Base-by-base conservation (phyloP, 345 rosid species). In the Orychophragmus violaceus region DNA sequence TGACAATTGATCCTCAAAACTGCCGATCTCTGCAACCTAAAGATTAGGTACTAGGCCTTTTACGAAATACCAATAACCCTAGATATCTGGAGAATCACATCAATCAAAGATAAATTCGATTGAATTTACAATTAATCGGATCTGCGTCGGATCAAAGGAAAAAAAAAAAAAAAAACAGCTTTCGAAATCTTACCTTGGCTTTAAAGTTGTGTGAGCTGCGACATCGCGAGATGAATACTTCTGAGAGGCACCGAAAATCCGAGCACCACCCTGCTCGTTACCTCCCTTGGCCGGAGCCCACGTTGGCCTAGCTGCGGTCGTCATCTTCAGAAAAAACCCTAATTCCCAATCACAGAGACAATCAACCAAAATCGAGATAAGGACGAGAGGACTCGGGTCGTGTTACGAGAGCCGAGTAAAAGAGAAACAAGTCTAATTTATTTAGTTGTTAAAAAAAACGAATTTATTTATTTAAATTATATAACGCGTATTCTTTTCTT, bases 221-320 rank as follows among this genome's bases (percentile, higher is more conserved):
- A 94, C 69, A 78, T 94, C 97, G 67, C 99, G 82, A 0, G 99
- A 94, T 0, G 99, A 94, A 73, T 85, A 90, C 79, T 94, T 94
- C 86, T 94, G 97, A 3, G 96, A 94, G 0, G 97, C 93, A n/a
- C 99, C 99, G 6, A 94, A 94, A 37, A 94, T 88, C 39, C 99
- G 84, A 58, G 99, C 85, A 28, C 97, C 99, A 3, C 99, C 99
- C 53, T 90, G 97, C 80, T 94, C 99, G 59, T 90, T 87, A 5
- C 99, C 96, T 68, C 99, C 99, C 82, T 94, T 94, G 0, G 97
- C 99, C 32, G 99, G 99, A 17, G 95, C 96, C 99, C 99, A 94
- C 2, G 99, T 94, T 3, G 99, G 99, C 57, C 97, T 71, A 49
- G 99, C 97, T 9, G 97, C 99, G 16, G 97, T 90, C 63, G 99